These are phyloP conservation scores for Dactylellina haptotyla DNA, from an alignment of 2,329 filamentous ascomycete species.

Conservation along the genomic window DNA sequence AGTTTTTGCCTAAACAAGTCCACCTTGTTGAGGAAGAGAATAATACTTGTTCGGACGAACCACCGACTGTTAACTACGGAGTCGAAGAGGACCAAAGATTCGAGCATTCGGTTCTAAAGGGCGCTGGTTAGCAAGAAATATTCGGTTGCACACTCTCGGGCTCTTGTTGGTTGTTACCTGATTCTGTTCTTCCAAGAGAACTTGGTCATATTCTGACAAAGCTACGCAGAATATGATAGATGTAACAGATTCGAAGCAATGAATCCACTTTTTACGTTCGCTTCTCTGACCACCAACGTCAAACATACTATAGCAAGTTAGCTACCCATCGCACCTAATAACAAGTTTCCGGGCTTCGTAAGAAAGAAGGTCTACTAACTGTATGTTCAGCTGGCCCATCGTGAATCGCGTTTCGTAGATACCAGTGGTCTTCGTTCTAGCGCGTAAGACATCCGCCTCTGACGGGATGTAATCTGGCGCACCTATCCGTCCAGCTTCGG, in stretches of 20 bases:
- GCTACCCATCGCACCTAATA: slow-evolving; percentile 44
- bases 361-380: slow-evolving; percentile 69
- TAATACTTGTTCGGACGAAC: slow-evolving; percentile 99
- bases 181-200: slow-evolving; percentile 93
- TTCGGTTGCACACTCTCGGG: neutral
- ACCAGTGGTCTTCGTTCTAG: slow-evolving; percentile 96
- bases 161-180: slow-evolving; percentile 73
- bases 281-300: slow-evolving; percentile 97
- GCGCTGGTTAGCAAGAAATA: slow-evolving; percentile 15
- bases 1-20: slow-evolving; percentile 98
- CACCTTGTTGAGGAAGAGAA: slow-evolving; percentile 98
- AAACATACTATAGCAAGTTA: slow-evolving; percentile 80
- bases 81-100: slow-evolving; percentile 93
- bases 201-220: slow-evolving; percentile 97
- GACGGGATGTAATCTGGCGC: slow-evolving; percentile 86
- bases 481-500: slow-evolving; percentile 87
- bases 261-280: slow-evolving; percentile 99
- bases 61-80: slow-evolving; percentile 98
- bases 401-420: slow-evolving; percentile 99
- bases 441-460: slow-evolving; percentile 93
- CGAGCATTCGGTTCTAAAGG: slow-evolving; percentile 96
- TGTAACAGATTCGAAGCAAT: slow-evolving; percentile 99
- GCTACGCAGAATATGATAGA: slow-evolving; percentile 99
- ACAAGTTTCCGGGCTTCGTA: slow-evolving; percentile 9
- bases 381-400: slow-evolving; percentile 98